Evolutionary conservation across 805 yeast species (phyloP).

Genomic region (Pichia scutulata): DNA sequence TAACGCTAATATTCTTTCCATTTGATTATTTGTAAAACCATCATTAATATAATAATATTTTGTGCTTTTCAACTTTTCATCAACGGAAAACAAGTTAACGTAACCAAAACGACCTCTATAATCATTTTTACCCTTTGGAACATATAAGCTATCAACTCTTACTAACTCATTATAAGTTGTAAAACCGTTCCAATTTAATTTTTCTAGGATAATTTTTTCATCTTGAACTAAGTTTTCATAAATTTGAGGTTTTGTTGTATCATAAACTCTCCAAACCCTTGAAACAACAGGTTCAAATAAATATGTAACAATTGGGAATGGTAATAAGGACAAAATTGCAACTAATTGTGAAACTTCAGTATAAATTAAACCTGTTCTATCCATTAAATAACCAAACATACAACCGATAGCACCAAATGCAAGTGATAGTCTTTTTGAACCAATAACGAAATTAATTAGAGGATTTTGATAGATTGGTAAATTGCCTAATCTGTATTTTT

Average conservation of each 20-base stretch:
- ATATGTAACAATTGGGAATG: constrained; percentile 50
- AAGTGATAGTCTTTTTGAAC: constrained; percentile 52
- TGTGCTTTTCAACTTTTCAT: constrained; percentile 28
- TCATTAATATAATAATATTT: constrained; percentile 54
- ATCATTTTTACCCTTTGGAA: constrained; percentile 24
- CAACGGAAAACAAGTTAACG: constrained; percentile 39
- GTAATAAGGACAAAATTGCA: constrained; percentile 38
- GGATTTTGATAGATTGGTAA: constrained; percentile 62
- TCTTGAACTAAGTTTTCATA: constrained; percentile 51
- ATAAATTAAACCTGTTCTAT: constrained; percentile 45
- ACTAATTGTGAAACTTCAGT: constrained; percentile 37
- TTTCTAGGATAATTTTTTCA: constrained; percentile 62
- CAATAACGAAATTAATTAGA: constrained; percentile 50
- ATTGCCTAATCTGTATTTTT: constrained; percentile 46
- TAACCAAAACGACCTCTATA: constrained; percentile 37
- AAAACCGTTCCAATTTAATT: constrained; percentile 60
- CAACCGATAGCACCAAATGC: constrained; percentile 55
- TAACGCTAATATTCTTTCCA: constrained; percentile 85
- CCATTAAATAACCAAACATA: constrained; percentile 54
- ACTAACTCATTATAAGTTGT: constrained; percentile 57
- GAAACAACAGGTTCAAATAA: constrained; percentile 62
- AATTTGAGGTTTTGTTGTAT: constrained; percentile 54
- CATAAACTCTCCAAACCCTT: constrained; percentile 63
- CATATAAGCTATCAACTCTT: constrained; percentile 38
- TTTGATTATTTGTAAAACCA: constrained; percentile 70